phyloP scores from a whole-genome alignment of 306 rosid genomes.

The Vigna trinervia region DNA sequence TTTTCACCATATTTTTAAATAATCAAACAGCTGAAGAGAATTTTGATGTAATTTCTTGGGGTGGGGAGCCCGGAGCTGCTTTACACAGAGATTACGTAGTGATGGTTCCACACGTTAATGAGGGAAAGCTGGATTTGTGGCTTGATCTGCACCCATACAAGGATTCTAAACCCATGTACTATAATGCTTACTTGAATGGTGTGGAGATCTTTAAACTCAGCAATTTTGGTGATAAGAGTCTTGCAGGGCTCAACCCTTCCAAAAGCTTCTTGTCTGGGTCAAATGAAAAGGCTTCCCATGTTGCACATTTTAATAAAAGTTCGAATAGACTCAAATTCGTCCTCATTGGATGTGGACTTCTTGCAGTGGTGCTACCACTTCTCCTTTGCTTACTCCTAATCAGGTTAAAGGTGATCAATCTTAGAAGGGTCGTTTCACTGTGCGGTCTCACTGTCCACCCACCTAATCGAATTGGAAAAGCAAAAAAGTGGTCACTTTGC shows the following conservation, averaged over 20 bases:
- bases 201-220: slow-evolving; percentile 52
- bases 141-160: slow-evolving; percentile 42
- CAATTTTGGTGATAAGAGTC: slow-evolving; percentile 7
- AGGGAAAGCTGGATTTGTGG: slow-evolving; percentile 52
- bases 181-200: slow-evolving; percentile 45
- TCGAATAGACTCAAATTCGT: slow-evolving; percentile 8
- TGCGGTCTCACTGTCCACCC: neutral
- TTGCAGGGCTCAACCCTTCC: slow-evolving; percentile 36
- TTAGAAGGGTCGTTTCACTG: slow-evolving; percentile 28
- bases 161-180: slow-evolving; percentile 5
- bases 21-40: slow-evolving; percentile 39
- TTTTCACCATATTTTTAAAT: slow-evolving; percentile 44
- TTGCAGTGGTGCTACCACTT: neutral
- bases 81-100: slow-evolving; percentile 43
- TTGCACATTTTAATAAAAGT: neutral
- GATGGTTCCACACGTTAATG: slow-evolving; percentile 11
- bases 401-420: slow-evolving; percentile 25
- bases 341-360: slow-evolving; percentile 25
- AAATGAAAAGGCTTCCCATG: neutral
- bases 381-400: slow-evolving; percentile 30
- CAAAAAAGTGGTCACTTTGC: slow-evolving; percentile 9
- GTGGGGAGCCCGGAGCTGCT: slow-evolving; percentile 44
- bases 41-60: neutral
- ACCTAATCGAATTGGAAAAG: slow-evolving; percentile 2
- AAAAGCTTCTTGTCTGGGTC: neutral